phyloP scores from a whole-genome alignment of 2,329 filamentous ascomycete genomes.

The Fusarium verticillioides region DNA sequence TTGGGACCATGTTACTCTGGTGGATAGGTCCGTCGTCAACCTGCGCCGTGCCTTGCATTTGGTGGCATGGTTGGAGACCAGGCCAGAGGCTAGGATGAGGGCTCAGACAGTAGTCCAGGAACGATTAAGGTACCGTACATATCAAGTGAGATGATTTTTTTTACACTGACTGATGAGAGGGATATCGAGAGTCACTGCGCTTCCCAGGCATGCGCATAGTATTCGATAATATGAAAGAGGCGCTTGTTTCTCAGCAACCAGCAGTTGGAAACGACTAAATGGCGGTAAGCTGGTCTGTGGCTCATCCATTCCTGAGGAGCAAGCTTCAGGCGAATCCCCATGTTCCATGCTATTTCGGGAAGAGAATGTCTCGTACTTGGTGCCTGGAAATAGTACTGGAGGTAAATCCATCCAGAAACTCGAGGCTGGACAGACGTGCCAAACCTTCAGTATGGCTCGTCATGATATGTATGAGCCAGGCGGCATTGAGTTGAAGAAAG shows the following conservation, averaged over 20 bases:
- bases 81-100: slow-evolving; percentile 37
- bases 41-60: slow-evolving; percentile 46
- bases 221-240: neutral
- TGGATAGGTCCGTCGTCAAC: slow-evolving; percentile 43
- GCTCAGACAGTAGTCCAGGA: slow-evolving; percentile 39
- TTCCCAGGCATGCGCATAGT: neutral
- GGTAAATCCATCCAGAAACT: slow-evolving; percentile 6
- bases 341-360: slow-evolving; percentile 17
- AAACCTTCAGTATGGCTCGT: slow-evolving; percentile 6
- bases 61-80: slow-evolving; percentile 44
- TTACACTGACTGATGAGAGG: neutral
- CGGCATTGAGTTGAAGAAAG: slow-evolving; percentile 28
- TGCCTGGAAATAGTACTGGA: slow-evolving; percentile 20
- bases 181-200: neutral
- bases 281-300: slow-evolving; percentile 18
- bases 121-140: slow-evolving; percentile 36
- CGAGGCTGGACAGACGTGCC: slow-evolving; percentile 7
- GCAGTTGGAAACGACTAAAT: slow-evolving; percentile 1
- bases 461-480: slow-evolving; percentile 8
- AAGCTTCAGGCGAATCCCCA: neutral
- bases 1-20: slow-evolving; percentile 31
- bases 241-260: slow-evolving; percentile 24
- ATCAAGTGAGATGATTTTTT: slow-evolving; percentile 7
- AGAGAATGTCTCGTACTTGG: neutral
- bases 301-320: slow-evolving; percentile 24